A percentile compares a stretch with the other conserved stretches of the same genome.
These are phyloP conservation scores for Nakazawaea populi DNA, from an alignment of 805 yeast genomes.

Conservation along the genomic window DNA sequence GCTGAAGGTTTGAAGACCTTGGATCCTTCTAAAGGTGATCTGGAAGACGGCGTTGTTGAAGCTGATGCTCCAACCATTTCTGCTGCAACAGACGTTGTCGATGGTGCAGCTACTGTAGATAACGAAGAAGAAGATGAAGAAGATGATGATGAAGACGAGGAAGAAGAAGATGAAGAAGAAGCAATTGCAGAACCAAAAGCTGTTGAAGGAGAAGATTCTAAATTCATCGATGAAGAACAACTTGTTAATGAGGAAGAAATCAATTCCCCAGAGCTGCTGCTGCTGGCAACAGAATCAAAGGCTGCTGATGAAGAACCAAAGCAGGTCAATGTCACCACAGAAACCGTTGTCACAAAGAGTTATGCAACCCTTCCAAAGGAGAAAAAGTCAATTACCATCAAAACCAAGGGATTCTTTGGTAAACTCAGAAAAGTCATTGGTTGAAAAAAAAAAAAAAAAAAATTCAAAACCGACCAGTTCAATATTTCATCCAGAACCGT, in stretches of 20 bases:
- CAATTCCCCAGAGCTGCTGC: constrained; percentile 1
- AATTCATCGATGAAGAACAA: constrained; percentile 1
- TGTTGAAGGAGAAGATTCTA: constrained; percentile 5
- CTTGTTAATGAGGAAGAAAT: constrained; percentile 8
- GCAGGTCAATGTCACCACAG: constrained; percentile 11
- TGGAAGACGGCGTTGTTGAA: constrained; percentile 11
- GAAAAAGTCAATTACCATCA: constrained; percentile 6
- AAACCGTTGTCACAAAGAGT: constrained; percentile 11
- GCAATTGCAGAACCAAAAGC: constrained; percentile 9
- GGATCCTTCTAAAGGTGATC: background rate
- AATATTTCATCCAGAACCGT: no score
- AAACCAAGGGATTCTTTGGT: constrained; percentile 35
- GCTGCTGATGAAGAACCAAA: constrained; percentile 10
- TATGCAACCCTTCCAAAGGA: constrained; percentile 15
- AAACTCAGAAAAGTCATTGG: constrained; percentile 31
- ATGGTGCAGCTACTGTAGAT: constrained; percentile 12
- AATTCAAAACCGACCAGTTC: no score
- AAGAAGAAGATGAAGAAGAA: constrained; percentile 12
- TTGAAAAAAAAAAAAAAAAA: background rate
- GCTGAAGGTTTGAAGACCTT: background rate
- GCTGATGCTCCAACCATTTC: constrained; percentile 8
- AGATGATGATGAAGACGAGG: constrained; percentile 9
- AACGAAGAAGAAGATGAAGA: constrained; percentile 13
- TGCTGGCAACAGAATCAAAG: background rate
- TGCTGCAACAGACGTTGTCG: constrained; percentile 1